Evolutionary conservation across 2,329 filamentous ascomycete species (phyloP), one percentile per base, ranked within the genome.

Genomic region (Drechslera avenae): DNA sequence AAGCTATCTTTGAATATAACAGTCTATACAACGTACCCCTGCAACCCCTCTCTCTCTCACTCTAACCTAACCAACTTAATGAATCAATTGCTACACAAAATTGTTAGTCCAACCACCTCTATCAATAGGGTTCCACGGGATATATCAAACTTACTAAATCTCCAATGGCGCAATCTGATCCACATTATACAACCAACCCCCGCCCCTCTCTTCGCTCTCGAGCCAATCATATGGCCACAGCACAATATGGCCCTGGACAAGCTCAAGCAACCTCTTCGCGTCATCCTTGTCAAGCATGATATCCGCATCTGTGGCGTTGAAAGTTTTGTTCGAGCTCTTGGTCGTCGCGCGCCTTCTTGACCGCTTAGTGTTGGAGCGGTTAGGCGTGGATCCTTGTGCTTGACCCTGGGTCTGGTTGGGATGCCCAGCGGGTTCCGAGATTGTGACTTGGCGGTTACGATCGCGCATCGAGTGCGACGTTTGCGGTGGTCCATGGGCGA

Each of bases 171-270:
- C 95, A 71, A 99, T 87, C 73, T 95, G 88, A 73, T 99, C 94
- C 48, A 97, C 90, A 69, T 93, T 91, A 76, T 96, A 97, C 56
- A 97, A 83, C 94, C 94, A 99, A 70, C 97, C 96, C 49, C 91
- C 90, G 60, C 91, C 92, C 67, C 87, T 85, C 78, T 97, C 94
- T 76, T 97, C 94, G 48, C 87, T 89, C 63, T 89, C 84, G 1
- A 75, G 52, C 84, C 95, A 99, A 67, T 99, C 91, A 74, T 97
- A 96, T 5, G 94, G 94, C 79, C 95, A 99, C 57, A 90, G 79
- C 19, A 99, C 92, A 44, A 99, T 74, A 70, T 92, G 86, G 1
- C 94, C 94, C 73, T 97, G 93, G 19, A 94, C 83, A 77, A 94
- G 77, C 57, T 85, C 83, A 60, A 97, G 78, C 60, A 97, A 75